Evolutionary conservation across 257 asterid genomes (phyloP).

Genomic region (Anisodus acutangulus): DNA sequence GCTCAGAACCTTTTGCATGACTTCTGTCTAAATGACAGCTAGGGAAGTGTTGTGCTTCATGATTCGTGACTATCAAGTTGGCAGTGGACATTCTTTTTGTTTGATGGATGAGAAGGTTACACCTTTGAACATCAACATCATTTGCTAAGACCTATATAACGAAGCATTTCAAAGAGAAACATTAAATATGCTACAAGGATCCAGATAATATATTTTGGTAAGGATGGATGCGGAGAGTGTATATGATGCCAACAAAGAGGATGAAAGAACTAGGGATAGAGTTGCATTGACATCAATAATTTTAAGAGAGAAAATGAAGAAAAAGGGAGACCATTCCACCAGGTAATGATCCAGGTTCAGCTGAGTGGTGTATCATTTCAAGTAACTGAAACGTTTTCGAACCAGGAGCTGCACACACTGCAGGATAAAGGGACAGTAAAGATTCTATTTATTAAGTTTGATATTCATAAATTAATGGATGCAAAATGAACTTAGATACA

Average conservation of each 20-base stretch:
- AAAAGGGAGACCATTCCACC: constrained; percentile 70
- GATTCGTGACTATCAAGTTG: constrained; percentile 95
- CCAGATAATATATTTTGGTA: not conserved
- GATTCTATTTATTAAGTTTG: constrained; percentile 28
- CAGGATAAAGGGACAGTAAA: constrained; percentile 44
- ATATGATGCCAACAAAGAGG: constrained; percentile 3
- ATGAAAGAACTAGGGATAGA: constrained; percentile 27
- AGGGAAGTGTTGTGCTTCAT: constrained; percentile 99
- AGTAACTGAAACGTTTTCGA: constrained; percentile 96
- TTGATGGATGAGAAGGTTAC: constrained; percentile 99
- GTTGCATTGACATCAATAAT: constrained; percentile 32
- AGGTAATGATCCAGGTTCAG: constrained; percentile 80
- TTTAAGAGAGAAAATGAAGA: constrained; percentile 24
- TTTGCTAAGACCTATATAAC: constrained; percentile 79
- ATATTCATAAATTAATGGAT: constrained; percentile 6
- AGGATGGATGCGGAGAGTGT: not conserved
- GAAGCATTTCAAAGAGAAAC: constrained; percentile 31
- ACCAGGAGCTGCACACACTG: constrained; percentile 99
- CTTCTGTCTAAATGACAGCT: constrained; percentile 70
- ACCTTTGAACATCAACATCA: constrained; percentile 95
- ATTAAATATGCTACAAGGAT: constrained; percentile 23
- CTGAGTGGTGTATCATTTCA: constrained; percentile 87
- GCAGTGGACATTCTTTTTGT: constrained; percentile 99
- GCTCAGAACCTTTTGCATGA: constrained; percentile 45
- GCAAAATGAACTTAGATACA: constrained; percentile 10